Evolutionary conservation across 805 yeast species (phyloP), one percentile per base, ranked within the genome.

Genomic region (Ogataea salicorniae): DNA sequence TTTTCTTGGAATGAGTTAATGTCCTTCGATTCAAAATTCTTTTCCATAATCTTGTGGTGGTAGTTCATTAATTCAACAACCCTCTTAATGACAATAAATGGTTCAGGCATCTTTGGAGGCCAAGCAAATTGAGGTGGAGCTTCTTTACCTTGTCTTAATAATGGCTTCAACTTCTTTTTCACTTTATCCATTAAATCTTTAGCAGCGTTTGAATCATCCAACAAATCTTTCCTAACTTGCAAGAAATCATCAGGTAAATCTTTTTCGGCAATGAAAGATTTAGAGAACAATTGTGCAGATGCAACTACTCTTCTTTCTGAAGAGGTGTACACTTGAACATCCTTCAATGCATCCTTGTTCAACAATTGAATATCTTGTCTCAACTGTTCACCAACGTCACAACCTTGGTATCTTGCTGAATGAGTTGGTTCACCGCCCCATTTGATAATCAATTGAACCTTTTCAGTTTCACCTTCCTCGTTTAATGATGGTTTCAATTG

Each of bases 401-500:
- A 78, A 1, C 97, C 95, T 69, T 94, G 99, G 64, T 89, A 87
- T 53, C 84, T 79, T 2, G 98, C 97, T 11, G 97, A 90, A 66
- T 94, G 99, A 1, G 99, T 94, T 6, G 99, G 97, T 67, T 94
- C 99, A 53, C 99, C 99, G 58, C 99, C 99, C 99, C 99, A 94
- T 65, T 94, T 94, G 58, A 94, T 73, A 52, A 94, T 95, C 53
- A 94, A 83, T 67, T 94, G 99, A 22, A 92, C 97, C 63, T 94
- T 94, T 55, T 92, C 97, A 18, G 94, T 94, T 34, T 83, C 81
- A 49, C 73, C 75, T 37, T 79, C 82, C 14, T 73, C 69, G 57
- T 77, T 76, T 47, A 91, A 62, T 4, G 92, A 83, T 0, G 99
- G 99, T 64, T 94, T 94, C 58, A 94, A 70, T 69, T 94, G 99